These are phyloP conservation scores for Rhodamnia rubescens DNA, from an alignment of 345 rosid species.

Conservation along the genomic window DNA sequence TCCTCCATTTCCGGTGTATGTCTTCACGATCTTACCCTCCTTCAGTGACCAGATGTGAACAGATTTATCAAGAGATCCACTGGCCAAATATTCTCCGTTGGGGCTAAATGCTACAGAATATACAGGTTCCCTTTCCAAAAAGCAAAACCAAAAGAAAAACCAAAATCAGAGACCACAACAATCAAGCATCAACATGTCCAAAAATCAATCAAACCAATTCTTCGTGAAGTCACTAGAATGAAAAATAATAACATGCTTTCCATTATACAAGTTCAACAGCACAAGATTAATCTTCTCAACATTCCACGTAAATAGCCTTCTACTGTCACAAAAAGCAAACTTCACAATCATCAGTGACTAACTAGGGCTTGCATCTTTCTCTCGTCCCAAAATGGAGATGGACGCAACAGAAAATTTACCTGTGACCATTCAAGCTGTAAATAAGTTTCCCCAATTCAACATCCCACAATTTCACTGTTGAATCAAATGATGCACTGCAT, in stretches of 20 bases:
- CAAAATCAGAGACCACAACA: not conserved
- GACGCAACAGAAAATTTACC: slow-evolving; percentile 22
- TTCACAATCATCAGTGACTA: not conserved
- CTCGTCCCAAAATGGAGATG: not conserved
- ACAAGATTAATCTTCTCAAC: not conserved
- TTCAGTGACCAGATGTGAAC: slow-evolving; percentile 90
- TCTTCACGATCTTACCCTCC: slow-evolving; percentile 81
- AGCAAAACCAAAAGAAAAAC: not conserved
- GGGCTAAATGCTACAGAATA: slow-evolving; percentile 98
- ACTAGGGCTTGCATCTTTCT: not conserved
- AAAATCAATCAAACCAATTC: not conserved
- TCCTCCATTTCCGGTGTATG: slow-evolving; percentile 86
- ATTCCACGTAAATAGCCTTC: not conserved
- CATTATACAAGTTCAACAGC: not conserved
- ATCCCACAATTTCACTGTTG: slow-evolving; percentile 96
- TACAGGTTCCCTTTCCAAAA: slow-evolving; percentile 64
- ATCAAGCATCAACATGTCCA: not conserved
- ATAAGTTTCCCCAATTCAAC: slow-evolving; percentile 85
- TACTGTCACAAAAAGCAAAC: not conserved
- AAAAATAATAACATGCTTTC: not conserved
- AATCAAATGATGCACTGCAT: slow-evolving; percentile 95
- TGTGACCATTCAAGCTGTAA: slow-evolving; percentile 84
- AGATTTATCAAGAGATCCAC: slow-evolving; percentile 87
- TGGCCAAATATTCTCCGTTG: slow-evolving; percentile 87
- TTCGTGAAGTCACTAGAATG: not conserved